Evolutionary conservation across 139 green algal genomes (phyloP), one percentile per base, ranked within the genome.

Genomic region (Astrephomene gubernaculifera): DNA sequence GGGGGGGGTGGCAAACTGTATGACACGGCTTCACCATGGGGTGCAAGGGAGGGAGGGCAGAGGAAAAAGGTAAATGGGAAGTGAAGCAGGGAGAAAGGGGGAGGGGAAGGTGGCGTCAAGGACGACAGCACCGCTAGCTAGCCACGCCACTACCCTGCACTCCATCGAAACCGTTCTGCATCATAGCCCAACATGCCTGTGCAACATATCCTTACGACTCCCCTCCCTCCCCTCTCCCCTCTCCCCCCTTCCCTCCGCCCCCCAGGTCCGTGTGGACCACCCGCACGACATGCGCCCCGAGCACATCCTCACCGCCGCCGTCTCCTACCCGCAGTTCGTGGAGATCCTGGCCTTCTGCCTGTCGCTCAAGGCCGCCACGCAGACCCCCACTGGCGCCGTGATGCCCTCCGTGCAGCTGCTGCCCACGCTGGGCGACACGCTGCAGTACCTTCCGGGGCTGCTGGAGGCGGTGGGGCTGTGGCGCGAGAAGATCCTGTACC

Each of bases 261-360:
- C 1, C 1, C 60, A 89, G 73, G 44, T 76, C 9, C 45, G 14
- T 10, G 1, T 87, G 43, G 76, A 41, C 2, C 38, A 76, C 1
- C 83, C 88, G n/a, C 72, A 76, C 35, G 43, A 91, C 33, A 86
- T 83, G 45, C 65, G 72, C 45, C 88, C 88, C 9, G 71, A 86
- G 9, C 9, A 60, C 39, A 57, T 91, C 9, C 65, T 91, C 64
- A 43, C 25, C 35, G 27, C 68, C 43, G n/a, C 83, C 35, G 85
- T 89, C 31, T 71, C 71, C 19, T 94, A 94, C 75, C 90, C 90
- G 0, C 88, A 92, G 71, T 92, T 94, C 65, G 73, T 94, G 25
- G 88, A 94, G 84, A 61, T 91, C 29, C 45, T 93, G 61, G 53
- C 52, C 35, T 36, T 52, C 27, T 91, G 88, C 65, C 33, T 90